Evolutionary conservation across 495 filamentous ascomycete genomes (phyloP), one percentile per base, ranked within the genome.

Genomic region (Trichodelitschia bisporula): DNA sequence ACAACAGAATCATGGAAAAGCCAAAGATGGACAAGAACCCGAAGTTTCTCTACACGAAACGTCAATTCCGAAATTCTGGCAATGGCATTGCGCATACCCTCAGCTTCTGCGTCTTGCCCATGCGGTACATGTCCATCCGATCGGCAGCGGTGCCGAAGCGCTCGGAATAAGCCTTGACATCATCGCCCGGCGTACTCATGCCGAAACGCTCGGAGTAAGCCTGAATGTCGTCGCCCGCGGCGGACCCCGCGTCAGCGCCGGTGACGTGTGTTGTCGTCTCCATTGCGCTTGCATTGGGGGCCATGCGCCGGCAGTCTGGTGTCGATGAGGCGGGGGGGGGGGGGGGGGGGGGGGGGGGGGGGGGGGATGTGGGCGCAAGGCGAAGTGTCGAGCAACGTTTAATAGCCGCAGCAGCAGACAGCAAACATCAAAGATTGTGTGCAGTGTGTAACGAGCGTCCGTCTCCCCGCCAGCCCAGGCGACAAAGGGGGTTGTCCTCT

Each of bases 31-130:
- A 40, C 11, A 44, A 20, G 11, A 37, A 37, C 4, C 39, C 36
- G 19, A 40, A 44, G 30, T 42, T 42, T 15, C 39, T 23, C 24
- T 29, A 17, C n/a, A 35, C 20, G n/a, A n/a, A n/a, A n/a, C n/a
- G n/a, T n/a, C n/a, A n/a, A 34, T 23, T 4, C 4, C n/a, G 3
- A 18, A 2, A 5, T 29, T 20, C 3, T n/a, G 18, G 20, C 18
- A n/a, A n/a, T n/a, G n/a, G n/a, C n/a, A n/a, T n/a, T n/a, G n/a
- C n/a, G n/a, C n/a, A n/a, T n/a, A 38, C 35, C 28, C 39, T 35
- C 39, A 38, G 32, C 36, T 38, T 29, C 26, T 42, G 39, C 4
- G 39, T 27, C 21, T 42, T 42, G 15, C 39, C 36, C 39, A 42
- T 42, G 13, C 39, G 36, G 12, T 18, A 18, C 39, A 42, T 42